A percentile compares a stretch with the other conserved stretches of the same genome.
phyloP scores from a whole-genome alignment of 208 protist genomes.

The Vickermania ingenoplastis region DNA sequence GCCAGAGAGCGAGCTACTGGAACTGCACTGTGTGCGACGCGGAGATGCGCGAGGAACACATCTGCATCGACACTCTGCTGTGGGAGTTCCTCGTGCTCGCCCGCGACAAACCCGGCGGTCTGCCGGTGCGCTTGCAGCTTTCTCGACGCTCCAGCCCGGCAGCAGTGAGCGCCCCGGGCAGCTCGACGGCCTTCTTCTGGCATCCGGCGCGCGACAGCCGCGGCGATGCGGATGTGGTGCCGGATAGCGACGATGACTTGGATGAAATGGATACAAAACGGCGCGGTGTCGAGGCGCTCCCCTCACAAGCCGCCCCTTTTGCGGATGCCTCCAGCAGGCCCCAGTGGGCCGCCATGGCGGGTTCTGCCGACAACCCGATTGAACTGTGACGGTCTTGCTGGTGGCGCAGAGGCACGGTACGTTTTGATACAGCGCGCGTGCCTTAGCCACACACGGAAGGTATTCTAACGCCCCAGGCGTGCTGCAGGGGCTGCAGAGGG shows the following conservation, averaged over 20 bases:
- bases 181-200: no score
- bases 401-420: not conserved
- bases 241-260: constrained; percentile 15
- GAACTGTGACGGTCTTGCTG: constrained; percentile 26
- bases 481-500: no score
- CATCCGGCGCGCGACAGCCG: constrained; percentile 17
- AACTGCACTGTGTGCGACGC: constrained; percentile 78
- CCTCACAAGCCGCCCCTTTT: no score
- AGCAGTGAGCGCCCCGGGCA: no score
- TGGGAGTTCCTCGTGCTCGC: constrained; percentile 35
- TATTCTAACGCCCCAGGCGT: no score
- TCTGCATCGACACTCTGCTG: constrained; percentile 60
- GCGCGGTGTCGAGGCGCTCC: not conserved
- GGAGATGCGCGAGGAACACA: constrained; percentile 34
- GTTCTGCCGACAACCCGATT: constrained; percentile 58
- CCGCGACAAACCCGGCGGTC: not conserved
- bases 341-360: constrained; percentile 2
- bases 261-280: not conserved
- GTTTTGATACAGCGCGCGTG: not conserved
- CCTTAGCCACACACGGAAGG: no score
- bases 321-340: not conserved
- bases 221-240: constrained; percentile 13
- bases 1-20: constrained; percentile 68
- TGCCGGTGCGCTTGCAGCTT: no score
- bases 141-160: no score